phyloP scores from a whole-genome alignment of 2,329 filamentous ascomycete species.

The Clonostachys solani region DNA sequence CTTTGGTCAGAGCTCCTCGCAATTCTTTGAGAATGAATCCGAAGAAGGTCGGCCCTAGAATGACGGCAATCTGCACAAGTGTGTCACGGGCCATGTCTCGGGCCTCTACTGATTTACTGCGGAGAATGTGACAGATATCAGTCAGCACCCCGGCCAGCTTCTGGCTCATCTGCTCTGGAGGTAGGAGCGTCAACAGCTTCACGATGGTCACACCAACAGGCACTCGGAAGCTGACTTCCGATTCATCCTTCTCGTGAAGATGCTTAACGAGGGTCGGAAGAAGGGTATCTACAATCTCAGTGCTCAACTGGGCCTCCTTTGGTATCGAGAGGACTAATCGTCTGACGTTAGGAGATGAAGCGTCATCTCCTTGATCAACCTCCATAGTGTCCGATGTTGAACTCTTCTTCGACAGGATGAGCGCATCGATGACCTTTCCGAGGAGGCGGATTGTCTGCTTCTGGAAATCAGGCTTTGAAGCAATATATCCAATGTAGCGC shows the following conservation, averaged over 20 bases:
- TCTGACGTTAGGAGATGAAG: conserved; percentile 15
- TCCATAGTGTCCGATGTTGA: conserved; percentile 34
- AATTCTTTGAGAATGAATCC: conserved; percentile 93
- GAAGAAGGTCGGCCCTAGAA: conserved; percentile 79
- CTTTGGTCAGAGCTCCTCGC: conserved; percentile 73
- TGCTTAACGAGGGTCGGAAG: conserved; percentile 78
- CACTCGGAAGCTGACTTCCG: conserved; percentile 87
- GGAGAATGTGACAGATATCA: conserved; percentile 88
- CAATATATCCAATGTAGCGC: conserved; percentile 78
- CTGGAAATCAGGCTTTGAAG: conserved; percentile 74
- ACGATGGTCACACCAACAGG: conserved; percentile 86
- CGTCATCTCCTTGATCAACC: conserved; percentile 23
- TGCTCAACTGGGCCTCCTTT: conserved; percentile 58
- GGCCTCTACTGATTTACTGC: conserved; percentile 83
- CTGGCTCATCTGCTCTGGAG: conserved; percentile 65
- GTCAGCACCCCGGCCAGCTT: conserved; percentile 80
- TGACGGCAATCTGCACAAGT: conserved; percentile 73
- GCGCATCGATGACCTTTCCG: conserved; percentile 73
- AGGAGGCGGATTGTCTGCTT: conserved; percentile 83
- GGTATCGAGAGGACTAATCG: conserved; percentile 64
- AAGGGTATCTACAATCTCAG: conserved; percentile 71
- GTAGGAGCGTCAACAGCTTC: conserved; percentile 79
- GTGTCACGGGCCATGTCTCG: conserved; percentile 89
- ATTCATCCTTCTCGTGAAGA: conserved; percentile 90
- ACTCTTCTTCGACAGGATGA: conserved; percentile 37